Evolutionary conservation across 352 stramenopile genomes (phyloP), one percentile per base, ranked within the genome.

Genomic region (Phytophthora uliginosa): DNA sequence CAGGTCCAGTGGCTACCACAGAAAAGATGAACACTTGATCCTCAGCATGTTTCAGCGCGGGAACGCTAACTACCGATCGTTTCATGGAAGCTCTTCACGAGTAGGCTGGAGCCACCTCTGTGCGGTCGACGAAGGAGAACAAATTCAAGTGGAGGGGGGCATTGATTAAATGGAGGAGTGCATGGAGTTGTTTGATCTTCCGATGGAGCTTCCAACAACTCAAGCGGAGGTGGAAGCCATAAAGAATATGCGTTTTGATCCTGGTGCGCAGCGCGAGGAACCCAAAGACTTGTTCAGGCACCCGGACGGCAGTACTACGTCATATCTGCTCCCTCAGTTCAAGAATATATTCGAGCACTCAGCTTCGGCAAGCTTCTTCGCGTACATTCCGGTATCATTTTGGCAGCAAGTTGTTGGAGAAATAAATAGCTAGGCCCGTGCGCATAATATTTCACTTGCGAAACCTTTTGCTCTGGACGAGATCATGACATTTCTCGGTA

Each of bases 381-480:
- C 61, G 24, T 80, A 73, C 45, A 50, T 73, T 15, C 73, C 73
- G 5, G 6, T 74, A 2, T 74, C 60, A 17, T 81, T 72, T 34
- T 77, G 73, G 62, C 71, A 73, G 50, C 69, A 77, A 65, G 69
- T 77, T 8, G 38, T 77, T 26, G 33, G 50, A 15, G 63, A 79
- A 52, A 79, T 61, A 9, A 76, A 76, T 42, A 63, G 54, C n/a
- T 62, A 77, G 7, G 60, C 57, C 0, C n/a, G 40, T 7, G 9
- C 50, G 45, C 58, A 71, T 56, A 66, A 54, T 42, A 61, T 52
- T 12, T 10, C 48, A 26, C 26, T 61, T 42, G 34, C 34, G 4
- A 42, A 42, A 42, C 34, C 34, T 42, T 42, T 42, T 42, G 8
- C 34, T 42, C 34, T 42, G 34, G 34, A 42, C 13, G 34, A 42